phyloP scores from a whole-genome alignment of 140 eudicot genomes.

The Stevia rebaudiana region DNA sequence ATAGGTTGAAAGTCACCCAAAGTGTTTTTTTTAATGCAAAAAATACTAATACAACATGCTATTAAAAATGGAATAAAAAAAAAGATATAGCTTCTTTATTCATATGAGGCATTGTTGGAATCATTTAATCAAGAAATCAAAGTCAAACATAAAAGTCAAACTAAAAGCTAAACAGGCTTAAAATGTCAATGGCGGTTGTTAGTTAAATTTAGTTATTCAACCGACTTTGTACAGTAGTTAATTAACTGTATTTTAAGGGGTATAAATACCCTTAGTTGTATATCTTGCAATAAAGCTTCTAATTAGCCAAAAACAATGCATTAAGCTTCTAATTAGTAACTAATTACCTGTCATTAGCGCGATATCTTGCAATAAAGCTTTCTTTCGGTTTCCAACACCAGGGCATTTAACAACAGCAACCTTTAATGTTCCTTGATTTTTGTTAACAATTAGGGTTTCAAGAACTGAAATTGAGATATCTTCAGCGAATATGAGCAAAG shows the following conservation, averaged over 20 bases:
- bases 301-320: background rate
- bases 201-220: no score
- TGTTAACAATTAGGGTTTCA: conserved; percentile 63
- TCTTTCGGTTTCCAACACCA: conserved; percentile 60
- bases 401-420: conserved; percentile 90
- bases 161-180: no score
- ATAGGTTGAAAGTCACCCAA: background rate
- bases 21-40: background rate
- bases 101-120: background rate
- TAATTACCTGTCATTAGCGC: conserved; percentile 77
- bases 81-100: background rate
- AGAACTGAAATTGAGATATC: conserved; percentile 61
- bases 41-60: background rate
- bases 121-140: no score
- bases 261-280: no score
- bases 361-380: conserved; percentile 81
- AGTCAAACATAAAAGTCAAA: no score
- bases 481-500: conserved; percentile 77
- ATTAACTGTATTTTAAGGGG: no score
- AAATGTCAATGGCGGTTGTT: no score
- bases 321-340: background rate
- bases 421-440: conserved; percentile 55
- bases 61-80: background rate
- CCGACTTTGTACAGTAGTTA: no score
- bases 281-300: no score